Base-by-base conservation (phyloP, 2,329 filamentous ascomycete species). In the Aspergillus arachidicola region DNA sequence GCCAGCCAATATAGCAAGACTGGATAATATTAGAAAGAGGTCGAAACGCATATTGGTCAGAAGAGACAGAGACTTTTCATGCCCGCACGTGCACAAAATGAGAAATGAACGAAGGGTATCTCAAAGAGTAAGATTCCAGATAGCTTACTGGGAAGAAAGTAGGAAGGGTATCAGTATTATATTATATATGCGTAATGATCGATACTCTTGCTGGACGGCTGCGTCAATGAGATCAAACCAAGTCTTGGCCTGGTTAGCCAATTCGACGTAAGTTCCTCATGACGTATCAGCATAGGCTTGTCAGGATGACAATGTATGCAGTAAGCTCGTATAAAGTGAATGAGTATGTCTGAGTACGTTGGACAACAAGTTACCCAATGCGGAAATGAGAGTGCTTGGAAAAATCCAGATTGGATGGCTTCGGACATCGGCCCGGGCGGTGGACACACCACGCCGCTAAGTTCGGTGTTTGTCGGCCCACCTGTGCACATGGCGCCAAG, bases 291-390 rank as follows among this genome's bases (percentile, higher is more conserved):
- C 9, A 32, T 28, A 59, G 36, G 41, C n/a, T 48, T 59, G 55
- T 38, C 32, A 62, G 12, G 57, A n/a, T 21, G 16, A n/a, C 41
- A 63, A 63, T 58, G 60, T 59, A 51, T 69, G 65, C 64, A 51
- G 65, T 34, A 45, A n/a, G 38, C n/a, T 38, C 6, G 34, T 38
- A 55, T 23, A 26, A 19, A 26, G 51, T 38, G n/a, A 38, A 9
- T 12, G n/a, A n/a, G 38, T 7, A 38, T 55, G 32, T 55, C n/a
- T 36, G 12, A 28, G 4, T 34, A 30, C 46, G 61, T 43, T 28
- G 45, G 50, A 64, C 58, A 61, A 54, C 48, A 61, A 30, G 19
- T 58, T 53, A 30, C 58, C 21, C 19, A 26, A 60, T 60, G 60
- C 63, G 48, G 60, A 41, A 28, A 54, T 34, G 9, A n/a, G 30